phyloP scores from a whole-genome alignment of 2,329 filamentous ascomycete genomes.

The Hypoxylon sp. region DNA sequence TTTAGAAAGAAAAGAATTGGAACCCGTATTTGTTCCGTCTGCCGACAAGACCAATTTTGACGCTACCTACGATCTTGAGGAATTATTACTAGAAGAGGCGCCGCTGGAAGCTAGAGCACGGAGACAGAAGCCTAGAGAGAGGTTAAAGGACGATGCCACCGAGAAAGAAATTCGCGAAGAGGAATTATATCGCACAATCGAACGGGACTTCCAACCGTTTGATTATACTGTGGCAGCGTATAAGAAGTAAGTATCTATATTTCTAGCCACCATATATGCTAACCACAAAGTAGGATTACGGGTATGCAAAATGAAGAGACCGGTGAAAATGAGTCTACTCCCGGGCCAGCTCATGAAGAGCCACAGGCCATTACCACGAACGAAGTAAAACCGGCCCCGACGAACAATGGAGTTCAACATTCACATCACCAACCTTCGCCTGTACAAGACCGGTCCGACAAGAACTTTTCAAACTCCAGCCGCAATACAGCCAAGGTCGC shows the following conservation, averaged over 20 bases:
- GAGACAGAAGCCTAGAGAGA: conserved; percentile 92
- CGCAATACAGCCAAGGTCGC: conserved; percentile 24
- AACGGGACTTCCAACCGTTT: conserved; percentile 93
- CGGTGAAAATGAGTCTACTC: conserved; percentile 23
- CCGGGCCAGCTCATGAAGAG: conserved; percentile 46
- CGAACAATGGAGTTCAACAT: conserved; percentile 47
- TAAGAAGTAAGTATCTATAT: conserved; percentile 70
- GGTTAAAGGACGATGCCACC: conserved; percentile 92
- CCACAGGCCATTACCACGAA: conserved; percentile 68
- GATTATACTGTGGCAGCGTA: conserved; percentile 91
- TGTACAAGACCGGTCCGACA: conserved; percentile 28
- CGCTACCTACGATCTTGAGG: conserved; percentile 96
- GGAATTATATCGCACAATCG: conserved; percentile 93
- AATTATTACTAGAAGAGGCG: conserved; percentile 92
- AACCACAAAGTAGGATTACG: conserved; percentile 56
- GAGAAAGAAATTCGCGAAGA: conserved; percentile 96
- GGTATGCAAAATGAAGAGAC: conserved; percentile 50
- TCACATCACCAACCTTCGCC: conserved; percentile 35
- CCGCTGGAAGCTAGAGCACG: conserved; percentile 92
- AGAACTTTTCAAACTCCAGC: conserved; percentile 30
- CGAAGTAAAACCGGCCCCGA: conserved; percentile 61
- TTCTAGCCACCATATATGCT: conserved; percentile 28
- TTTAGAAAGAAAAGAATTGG: conserved; percentile 87
- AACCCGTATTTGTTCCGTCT: conserved; percentile 92
- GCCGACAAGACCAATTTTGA: conserved; percentile 99